phyloP scores from a whole-genome alignment of 495 filamentous ascomycete genomes.

The Neurospora sp. region DNA sequence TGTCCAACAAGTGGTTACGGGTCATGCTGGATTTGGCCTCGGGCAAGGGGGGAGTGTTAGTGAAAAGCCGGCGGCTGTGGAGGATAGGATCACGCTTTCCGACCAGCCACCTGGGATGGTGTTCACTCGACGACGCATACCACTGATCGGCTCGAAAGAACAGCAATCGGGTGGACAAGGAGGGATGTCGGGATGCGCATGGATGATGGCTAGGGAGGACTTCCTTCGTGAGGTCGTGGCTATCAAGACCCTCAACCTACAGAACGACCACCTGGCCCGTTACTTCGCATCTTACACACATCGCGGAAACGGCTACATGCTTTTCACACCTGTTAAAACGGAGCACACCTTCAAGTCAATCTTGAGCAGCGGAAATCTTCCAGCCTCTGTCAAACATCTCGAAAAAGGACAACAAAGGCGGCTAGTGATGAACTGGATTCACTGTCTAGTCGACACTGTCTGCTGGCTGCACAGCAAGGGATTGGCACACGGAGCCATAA shows the following conservation, averaged over 20 bases:
- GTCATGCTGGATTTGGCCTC: neutral
- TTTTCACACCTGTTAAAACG: conserved; percentile 58
- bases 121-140: conserved; percentile 62
- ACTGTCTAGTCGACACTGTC: conserved; percentile 71
- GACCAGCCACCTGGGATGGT: conserved; percentile 42
- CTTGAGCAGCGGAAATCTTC: conserved; percentile 47
- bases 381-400: conserved; percentile 56
- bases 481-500: conserved; percentile 67
- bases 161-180: conserved; percentile 18
- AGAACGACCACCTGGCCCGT: conserved; percentile 72
- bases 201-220: conserved; percentile 45
- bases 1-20: conserved; percentile 14
- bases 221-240: conserved; percentile 59
- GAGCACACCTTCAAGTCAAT: conserved; percentile 73
- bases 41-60: neutral
- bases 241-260: conserved; percentile 41
- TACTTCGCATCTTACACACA: conserved; percentile 73
- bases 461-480: conserved; percentile 66
- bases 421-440: conserved; percentile 73
- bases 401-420: conserved; percentile 59
- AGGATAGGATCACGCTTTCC: conserved; percentile 58
- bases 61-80: neutral
- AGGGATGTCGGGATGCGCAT: conserved; percentile 36
- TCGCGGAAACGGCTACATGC: conserved; percentile 58
- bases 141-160: conserved; percentile 24